Percentiles rank a stretch among this genome's conserved stretches.
phyloP scores from a whole-genome alignment of 169 alveolate species.

The Blepharisma undulans region DNA sequence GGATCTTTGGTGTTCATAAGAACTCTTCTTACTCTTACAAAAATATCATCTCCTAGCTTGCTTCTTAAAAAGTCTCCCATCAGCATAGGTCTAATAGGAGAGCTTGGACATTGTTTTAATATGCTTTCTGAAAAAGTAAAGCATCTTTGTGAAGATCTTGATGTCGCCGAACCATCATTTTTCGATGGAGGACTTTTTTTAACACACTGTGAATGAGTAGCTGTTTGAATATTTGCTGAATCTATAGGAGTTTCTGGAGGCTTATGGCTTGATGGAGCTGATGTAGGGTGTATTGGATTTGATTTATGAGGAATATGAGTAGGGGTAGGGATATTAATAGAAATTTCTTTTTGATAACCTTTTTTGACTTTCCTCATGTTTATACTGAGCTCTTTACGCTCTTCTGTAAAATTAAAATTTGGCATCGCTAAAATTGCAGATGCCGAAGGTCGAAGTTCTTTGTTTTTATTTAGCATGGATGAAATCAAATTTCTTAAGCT shows the following conservation, averaged over 20 bases:
- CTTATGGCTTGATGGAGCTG: slow-evolving; percentile 8
- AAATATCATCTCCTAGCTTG: slow-evolving; percentile 35
- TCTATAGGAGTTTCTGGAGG: neutral
- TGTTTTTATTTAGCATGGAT: slow-evolving; percentile 7
- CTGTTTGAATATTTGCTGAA: neutral
- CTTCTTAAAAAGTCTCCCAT: slow-evolving; percentile 22
- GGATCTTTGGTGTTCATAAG: slow-evolving; percentile 5
- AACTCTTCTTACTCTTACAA: neutral
- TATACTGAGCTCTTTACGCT: neutral
- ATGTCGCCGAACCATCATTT: neutral
- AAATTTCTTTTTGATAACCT: slow-evolving; percentile 29
- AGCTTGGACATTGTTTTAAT: slow-evolving; percentile 32
- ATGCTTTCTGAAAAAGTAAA: slow-evolving; percentile 38
- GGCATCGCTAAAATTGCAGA: slow-evolving; percentile 8
- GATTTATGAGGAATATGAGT: neutral
- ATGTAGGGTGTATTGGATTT: neutral
- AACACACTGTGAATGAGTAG: neutral
- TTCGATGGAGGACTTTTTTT: neutral
- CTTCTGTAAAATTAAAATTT: neutral
- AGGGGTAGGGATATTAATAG: slow-evolving; percentile 43
- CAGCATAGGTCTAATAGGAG: slow-evolving; percentile 38
- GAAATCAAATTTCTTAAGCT: neutral
- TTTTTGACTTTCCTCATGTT: neutral
- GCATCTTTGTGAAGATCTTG: neutral
- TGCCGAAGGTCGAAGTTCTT: neutral